A percentile compares a stretch with the other conserved stretches of the same genome.
phyloP scores from a whole-genome alignment of 2,329 filamentous ascomycete genomes.

The Colletotrichum aenigma region DNA sequence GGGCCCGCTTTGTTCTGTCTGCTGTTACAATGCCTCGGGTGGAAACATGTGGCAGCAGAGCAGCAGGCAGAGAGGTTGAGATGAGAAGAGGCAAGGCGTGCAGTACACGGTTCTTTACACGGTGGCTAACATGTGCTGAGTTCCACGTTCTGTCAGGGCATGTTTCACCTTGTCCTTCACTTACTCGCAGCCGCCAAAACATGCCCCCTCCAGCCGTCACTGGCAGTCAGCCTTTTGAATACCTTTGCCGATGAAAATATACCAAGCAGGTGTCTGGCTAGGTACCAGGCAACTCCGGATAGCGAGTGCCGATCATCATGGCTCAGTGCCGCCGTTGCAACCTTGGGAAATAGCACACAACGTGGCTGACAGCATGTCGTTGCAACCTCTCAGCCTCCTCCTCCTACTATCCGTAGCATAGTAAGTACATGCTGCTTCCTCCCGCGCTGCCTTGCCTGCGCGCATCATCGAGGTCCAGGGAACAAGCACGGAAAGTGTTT shows the following conservation, averaged over 20 bases:
- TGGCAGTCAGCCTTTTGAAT: background rate
- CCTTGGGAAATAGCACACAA: background rate
- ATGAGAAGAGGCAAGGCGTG: background rate
- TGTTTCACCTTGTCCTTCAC: background rate
- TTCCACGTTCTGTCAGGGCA: conserved; percentile 8
- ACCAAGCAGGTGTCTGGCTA: background rate
- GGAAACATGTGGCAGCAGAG: background rate
- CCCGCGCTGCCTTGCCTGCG: background rate
- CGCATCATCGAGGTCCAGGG: background rate
- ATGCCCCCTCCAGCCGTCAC: background rate
- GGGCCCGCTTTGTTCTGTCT: background rate
- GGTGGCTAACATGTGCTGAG: background rate
- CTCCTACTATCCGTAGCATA: background rate
- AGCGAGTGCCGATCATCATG: background rate
- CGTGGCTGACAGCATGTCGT: background rate
- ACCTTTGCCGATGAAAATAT: background rate
- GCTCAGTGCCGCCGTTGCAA: background rate
- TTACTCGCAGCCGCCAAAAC: background rate
- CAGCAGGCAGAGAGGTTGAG: background rate
- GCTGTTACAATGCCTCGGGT: background rate
- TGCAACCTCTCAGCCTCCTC: background rate
- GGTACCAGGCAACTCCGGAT: background rate
- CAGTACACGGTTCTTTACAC: background rate
- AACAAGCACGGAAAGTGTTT: background rate
- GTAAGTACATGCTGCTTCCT: background rate